A percentile compares a stretch with the other conserved stretches of the same genome.
Conservation (phyloP, 805 yeast genomes). For the Wickerhamiella kurtzmanii region DNA sequence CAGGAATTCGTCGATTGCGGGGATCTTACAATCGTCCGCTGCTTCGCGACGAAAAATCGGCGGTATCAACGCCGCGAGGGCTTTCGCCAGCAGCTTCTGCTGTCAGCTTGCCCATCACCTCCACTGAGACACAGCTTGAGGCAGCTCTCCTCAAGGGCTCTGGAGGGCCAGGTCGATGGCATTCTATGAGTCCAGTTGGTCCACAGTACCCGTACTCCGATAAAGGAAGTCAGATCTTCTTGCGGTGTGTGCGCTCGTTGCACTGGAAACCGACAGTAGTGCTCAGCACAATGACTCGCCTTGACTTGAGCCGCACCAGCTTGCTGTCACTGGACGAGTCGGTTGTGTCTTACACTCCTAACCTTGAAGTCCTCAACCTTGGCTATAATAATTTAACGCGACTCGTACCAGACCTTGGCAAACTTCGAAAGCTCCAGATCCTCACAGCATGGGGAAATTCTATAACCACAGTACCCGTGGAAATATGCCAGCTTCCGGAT, state of each 20-base stretch:
- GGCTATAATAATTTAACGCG: slow-evolving; percentile 72
- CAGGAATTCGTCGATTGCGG: slow-evolving; percentile 41
- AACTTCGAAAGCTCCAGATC: slow-evolving; percentile 43
- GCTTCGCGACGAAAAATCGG: background rate
- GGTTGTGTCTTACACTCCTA: slow-evolving; percentile 47
- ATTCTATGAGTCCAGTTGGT: background rate
- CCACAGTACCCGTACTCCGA: background rate
- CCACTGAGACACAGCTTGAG: background rate
- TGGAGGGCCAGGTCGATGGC: background rate
- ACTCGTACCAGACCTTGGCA: slow-evolving; percentile 56
- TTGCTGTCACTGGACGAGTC: slow-evolving; percentile 57
- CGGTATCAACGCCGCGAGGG: background rate
- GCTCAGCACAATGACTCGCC: slow-evolving; percentile 23
- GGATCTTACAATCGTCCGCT: slow-evolving; percentile 35
- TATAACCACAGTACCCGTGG: slow-evolving; percentile 53
- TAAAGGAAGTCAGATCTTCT: background rate
- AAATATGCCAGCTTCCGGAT: slow-evolving; percentile 45
- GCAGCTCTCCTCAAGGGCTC: background rate
- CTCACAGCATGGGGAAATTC: slow-evolving; percentile 66
- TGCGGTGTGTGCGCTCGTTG: background rate
- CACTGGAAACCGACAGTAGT: background rate
- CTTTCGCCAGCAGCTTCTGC: background rate
- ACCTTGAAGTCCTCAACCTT: slow-evolving; percentile 57
- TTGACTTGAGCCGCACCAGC: slow-evolving; percentile 73
- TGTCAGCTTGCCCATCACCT: background rate